Evolutionary conservation across 2,329 filamentous ascomycete species (phyloP).

Genomic region (Lizonia empirigonia): DNA sequence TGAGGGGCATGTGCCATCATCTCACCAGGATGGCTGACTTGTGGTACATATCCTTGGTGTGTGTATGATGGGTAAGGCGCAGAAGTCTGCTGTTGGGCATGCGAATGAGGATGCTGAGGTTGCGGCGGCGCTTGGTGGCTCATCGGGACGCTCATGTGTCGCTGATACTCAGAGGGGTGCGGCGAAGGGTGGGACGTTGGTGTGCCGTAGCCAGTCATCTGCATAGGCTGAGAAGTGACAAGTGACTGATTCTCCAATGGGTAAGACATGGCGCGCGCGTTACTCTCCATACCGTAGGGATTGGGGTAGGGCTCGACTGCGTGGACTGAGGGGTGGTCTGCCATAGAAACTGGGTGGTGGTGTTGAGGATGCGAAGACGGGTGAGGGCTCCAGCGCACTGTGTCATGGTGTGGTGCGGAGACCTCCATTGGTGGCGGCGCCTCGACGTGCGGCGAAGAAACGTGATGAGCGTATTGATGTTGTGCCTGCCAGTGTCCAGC

Average conservation of each 20-base stretch:
- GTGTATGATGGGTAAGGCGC: slow-evolving; percentile 38
- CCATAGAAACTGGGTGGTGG: slow-evolving; percentile 42
- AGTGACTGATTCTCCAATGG: slow-evolving; percentile 46
- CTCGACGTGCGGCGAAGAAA: slow-evolving; percentile 46
- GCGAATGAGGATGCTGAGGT: slow-evolving; percentile 28
- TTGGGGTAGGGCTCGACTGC: slow-evolving; percentile 43
- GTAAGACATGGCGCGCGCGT: slow-evolving; percentile 48
- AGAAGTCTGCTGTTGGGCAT: slow-evolving; percentile 36
- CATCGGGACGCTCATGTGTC: slow-evolving; percentile 47
- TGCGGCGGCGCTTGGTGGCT: slow-evolving; percentile 39
- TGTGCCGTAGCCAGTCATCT: slow-evolving; percentile 46
- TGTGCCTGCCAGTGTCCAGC: slow-evolving; percentile 46
- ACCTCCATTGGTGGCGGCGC: slow-evolving; percentile 39
- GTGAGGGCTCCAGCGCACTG: slow-evolving; percentile 44
- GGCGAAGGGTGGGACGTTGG: slow-evolving; percentile 46
- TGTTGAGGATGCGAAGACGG: slow-evolving; percentile 42
- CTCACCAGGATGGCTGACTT: slow-evolving; percentile 43
- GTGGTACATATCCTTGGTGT: slow-evolving; percentile 44
- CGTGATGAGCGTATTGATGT: slow-evolving; percentile 41
- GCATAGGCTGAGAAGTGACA: slow-evolving; percentile 46
- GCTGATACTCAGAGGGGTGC: slow-evolving; percentile 45
- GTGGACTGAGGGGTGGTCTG: slow-evolving; percentile 40
- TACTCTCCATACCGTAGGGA: slow-evolving; percentile 47
- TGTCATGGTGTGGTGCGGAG: slow-evolving; percentile 33
- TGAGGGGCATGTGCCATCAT: slow-evolving; percentile 47